These are phyloP conservation scores for Ophioceras dolichostomum DNA, from an alignment of 2,329 filamentous ascomycete species.

Conservation along the genomic window DNA sequence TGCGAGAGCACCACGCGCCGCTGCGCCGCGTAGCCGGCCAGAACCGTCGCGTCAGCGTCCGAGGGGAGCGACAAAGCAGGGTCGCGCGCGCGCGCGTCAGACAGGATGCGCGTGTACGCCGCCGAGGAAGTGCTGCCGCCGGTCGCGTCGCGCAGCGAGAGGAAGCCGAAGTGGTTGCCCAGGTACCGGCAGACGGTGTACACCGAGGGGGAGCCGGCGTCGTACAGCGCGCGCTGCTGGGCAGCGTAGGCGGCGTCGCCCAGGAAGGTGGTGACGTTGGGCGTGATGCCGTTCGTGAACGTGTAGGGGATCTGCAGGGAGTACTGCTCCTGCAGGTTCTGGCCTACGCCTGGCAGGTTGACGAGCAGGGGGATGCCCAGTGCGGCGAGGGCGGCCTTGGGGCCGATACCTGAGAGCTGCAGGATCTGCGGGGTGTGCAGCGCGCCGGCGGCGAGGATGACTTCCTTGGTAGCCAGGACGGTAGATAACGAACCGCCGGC, in stretches of 20 bases:
- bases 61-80: slow-evolving; percentile 18
- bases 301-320: slow-evolving; percentile 9
- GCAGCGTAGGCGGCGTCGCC: slow-evolving; percentile 20
- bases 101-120: too few relatives aligned
- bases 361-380: slow-evolving; percentile 26
- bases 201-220: slow-evolving; percentile 15
- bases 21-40: slow-evolving; percentile 22
- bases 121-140: too few relatives aligned
- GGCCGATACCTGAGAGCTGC: slow-evolving; percentile 36
- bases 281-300: too few relatives aligned
- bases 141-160: slow-evolving; percentile 18
- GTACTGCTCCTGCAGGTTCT: slow-evolving; percentile 29
- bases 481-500: slow-evolving; percentile 6
- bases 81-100: too few relatives aligned
- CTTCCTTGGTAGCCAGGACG: slow-evolving; percentile 18
- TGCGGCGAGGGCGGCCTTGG: slow-evolving; percentile 18
- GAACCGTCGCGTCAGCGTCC: slow-evolving; percentile 18
- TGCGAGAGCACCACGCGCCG: slow-evolving; percentile 17
- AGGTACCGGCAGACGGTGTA: slow-evolving; percentile 16
- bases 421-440: slow-evolving; percentile 30
- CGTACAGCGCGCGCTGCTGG: slow-evolving; percentile 17
- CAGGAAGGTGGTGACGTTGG: too few relatives aligned
- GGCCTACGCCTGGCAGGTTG: slow-evolving; percentile 34
- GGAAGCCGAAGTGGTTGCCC: slow-evolving; percentile 14
- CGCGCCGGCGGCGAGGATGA: slow-evolving; percentile 27